Percentiles rank a stretch among this genome's conserved stretches.
Conservation (phyloP, 73 alveolate species). For the Paramecium sonneborni region DNA sequence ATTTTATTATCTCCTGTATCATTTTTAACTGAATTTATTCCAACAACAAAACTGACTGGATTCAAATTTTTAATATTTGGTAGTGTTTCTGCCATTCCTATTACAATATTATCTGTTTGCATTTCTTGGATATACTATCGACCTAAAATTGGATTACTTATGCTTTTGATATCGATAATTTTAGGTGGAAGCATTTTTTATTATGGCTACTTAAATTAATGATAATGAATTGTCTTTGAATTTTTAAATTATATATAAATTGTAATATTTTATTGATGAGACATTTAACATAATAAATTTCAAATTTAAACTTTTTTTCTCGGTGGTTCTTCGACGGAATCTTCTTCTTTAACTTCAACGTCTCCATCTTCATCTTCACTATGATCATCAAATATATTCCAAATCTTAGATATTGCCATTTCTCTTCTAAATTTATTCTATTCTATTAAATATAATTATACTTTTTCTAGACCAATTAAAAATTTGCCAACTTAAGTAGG, state of each 20-base stretch:
- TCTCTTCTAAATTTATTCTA: constrained; percentile 66
- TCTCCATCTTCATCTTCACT: neutral
- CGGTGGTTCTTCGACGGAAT: neutral
- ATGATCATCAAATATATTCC: constrained; percentile 44
- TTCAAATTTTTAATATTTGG: neutral
- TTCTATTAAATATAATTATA: neutral
- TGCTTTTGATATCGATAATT: neutral
- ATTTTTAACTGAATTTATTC: neutral
- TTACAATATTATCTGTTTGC: neutral
- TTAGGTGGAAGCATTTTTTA: neutral
- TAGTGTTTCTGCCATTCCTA: neutral
- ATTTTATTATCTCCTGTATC: neutral
- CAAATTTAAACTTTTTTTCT: constrained; percentile 42
- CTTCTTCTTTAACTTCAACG: constrained; percentile 43
- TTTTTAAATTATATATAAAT: neutral
- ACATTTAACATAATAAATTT: constrained; percentile 3
- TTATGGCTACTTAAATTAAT: neutral
- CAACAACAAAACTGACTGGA: neutral
- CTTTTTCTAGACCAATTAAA: constrained; percentile 60
- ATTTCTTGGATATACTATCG: neutral
- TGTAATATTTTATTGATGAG: neutral
- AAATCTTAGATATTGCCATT: constrained; percentile 43
- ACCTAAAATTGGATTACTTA: neutral
- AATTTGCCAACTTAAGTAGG: constrained; percentile 63
- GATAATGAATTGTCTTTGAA: no score